Conservation (phyloP, 1,284 basidiomycete genomes). For the Trametes polyzona region DNA sequence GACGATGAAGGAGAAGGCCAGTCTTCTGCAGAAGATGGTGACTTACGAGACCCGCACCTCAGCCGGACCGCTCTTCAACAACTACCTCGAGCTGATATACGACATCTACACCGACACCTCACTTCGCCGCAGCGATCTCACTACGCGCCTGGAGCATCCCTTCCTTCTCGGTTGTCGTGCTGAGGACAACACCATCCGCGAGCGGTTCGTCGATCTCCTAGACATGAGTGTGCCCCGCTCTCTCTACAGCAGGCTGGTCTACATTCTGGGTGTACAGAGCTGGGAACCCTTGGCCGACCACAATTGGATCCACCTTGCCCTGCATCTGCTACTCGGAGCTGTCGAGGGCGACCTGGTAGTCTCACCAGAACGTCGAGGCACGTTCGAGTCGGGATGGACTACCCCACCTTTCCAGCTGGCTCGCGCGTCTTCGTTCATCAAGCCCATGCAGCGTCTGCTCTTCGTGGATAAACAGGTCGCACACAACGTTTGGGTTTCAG, state of each 20-base stretch:
- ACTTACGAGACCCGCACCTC: slow-evolving; percentile 84
- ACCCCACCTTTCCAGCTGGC: slow-evolving; percentile 45
- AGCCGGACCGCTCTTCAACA: slow-evolving; percentile 75
- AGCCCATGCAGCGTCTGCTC: slow-evolving; percentile 82
- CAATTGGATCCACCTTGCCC: slow-evolving; percentile 94
- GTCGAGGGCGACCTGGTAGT: slow-evolving; percentile 68
- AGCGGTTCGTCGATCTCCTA: slow-evolving; percentile 90
- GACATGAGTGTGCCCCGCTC: slow-evolving; percentile 89
- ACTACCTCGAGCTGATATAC: slow-evolving; percentile 90
- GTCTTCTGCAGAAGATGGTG: slow-evolving; percentile 89
- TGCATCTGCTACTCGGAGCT: slow-evolving; percentile 88
- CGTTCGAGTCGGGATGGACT: slow-evolving; percentile 35
- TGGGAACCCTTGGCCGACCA: slow-evolving; percentile 95
- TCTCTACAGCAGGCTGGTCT: slow-evolving; percentile 83
- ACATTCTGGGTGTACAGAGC: slow-evolving; percentile 91
- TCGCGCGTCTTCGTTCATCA: slow-evolving; percentile 65
- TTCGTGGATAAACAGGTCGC: slow-evolving; percentile 82
- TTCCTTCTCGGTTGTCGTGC: slow-evolving; percentile 94
- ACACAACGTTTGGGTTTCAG: slow-evolving; percentile 88
- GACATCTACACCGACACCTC: slow-evolving; percentile 92
- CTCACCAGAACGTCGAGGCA: slow-evolving; percentile 38
- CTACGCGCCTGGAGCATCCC: slow-evolving; percentile 90
- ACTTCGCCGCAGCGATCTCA: slow-evolving; percentile 91
- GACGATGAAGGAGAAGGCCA: slow-evolving; percentile 96
- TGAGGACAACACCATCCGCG: slow-evolving; percentile 79